phyloP scores from a whole-genome alignment of 257 asterid species.

The Petrea volubilis region DNA sequence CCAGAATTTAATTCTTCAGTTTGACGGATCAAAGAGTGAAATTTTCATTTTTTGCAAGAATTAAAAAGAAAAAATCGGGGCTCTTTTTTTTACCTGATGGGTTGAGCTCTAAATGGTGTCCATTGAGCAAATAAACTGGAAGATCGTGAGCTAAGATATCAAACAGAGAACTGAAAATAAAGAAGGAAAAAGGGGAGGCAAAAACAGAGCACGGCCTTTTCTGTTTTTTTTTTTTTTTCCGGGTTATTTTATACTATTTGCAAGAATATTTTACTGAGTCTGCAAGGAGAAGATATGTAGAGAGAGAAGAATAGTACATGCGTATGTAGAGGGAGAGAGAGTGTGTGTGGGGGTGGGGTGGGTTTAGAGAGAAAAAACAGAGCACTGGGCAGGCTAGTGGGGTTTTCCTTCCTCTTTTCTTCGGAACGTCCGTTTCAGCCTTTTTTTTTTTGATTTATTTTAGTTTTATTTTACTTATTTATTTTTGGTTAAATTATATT shows the following conservation, averaged over 20 bases:
- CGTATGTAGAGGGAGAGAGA: slow-evolving; percentile 1
- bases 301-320: slow-evolving; percentile 18
- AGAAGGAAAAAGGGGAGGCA: slow-evolving; percentile 4
- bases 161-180: slow-evolving; percentile 17
- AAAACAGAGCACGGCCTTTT: slow-evolving; percentile 45
- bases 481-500: too few species aligned
- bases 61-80: not conserved
- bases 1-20: slow-evolving; percentile 12
- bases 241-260: slow-evolving; percentile 25
- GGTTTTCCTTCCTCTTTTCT: slow-evolving; percentile 21
- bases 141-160: slow-evolving; percentile 42
- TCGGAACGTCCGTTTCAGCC: slow-evolving; percentile 36
- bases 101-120: slow-evolving; percentile 42
- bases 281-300: slow-evolving; percentile 28
- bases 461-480: not conserved
- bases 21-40: slow-evolving; percentile 38
- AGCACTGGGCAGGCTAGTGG: not conserved
- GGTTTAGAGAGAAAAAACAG: slow-evolving; percentile 34
- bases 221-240: slow-evolving; percentile 4
- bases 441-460: not conserved
- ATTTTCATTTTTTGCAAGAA: not conserved
- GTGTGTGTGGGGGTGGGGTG: too few species aligned
- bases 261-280: slow-evolving; percentile 35
- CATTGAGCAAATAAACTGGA: slow-evolving; percentile 37
- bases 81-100: slow-evolving; percentile 40